Conservation (phyloP, 257 asterid species). For the Marsdenia floribunda region DNA sequence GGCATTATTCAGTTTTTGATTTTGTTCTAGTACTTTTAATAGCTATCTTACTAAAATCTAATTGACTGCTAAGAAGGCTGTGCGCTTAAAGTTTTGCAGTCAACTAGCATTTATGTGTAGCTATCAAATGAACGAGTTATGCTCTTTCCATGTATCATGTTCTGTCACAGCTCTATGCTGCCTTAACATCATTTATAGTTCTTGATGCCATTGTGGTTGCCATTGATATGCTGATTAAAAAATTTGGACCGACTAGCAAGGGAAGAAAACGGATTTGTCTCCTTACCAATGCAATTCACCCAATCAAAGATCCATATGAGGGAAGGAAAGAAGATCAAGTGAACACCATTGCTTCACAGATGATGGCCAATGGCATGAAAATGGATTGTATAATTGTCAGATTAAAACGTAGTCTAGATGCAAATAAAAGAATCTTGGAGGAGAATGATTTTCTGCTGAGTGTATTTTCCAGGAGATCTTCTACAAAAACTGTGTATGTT, state of each 20-base stretch:
- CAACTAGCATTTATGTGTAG: background rate
- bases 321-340: conserved; percentile 98
- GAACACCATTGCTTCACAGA: conserved; percentile 73
- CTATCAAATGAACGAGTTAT: background rate
- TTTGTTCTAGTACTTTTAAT: background rate
- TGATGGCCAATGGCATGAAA: conserved; percentile 77
- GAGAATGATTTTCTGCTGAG: conserved; percentile 77
- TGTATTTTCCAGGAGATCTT: conserved; percentile 49
- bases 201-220: conserved; percentile 95
- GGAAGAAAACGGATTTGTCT: conserved; percentile 90
- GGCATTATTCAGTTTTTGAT: conserved; percentile 8
- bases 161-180: conserved; percentile 5
- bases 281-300: conserved; percentile 67
- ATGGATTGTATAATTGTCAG: conserved; percentile 76
- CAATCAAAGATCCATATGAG: conserved; percentile 68
- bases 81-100: background rate
- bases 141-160: background rate
- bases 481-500: conserved; percentile 61
- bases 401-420: conserved; percentile 28
- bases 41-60: too few species aligned
- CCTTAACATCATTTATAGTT: conserved; percentile 72
- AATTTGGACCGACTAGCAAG: conserved; percentile 65
- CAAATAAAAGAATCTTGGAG: conserved; percentile 43
- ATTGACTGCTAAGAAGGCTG: background rate
- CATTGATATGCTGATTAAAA: conserved; percentile 88